Evolutionary conservation across 2,329 filamentous ascomycete genomes (phyloP), one percentile per base, ranked within the genome.

Genomic region (Colletotrichum truncatum): DNA sequence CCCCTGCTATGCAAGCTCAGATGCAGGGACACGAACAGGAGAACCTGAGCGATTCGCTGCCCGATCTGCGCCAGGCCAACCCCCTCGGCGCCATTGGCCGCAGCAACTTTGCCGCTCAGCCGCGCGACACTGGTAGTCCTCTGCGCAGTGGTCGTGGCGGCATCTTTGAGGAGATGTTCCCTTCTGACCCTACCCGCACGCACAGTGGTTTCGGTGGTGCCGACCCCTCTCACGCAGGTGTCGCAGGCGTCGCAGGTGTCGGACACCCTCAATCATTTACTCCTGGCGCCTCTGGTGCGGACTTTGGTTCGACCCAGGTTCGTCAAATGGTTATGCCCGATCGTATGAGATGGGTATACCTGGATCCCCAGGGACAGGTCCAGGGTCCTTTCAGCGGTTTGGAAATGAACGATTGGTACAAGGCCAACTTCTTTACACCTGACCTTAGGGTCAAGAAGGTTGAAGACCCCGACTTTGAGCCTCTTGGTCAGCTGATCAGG

Each of bases 401-500:
- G 52, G 96, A 99, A 78, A 99, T 99, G 96, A 97, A 99, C 71
- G 97, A 99, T 73, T 99, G 96, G 96, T 99, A 98, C 81, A 98
- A 98, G 77, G 95, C 94, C 36, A 94, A 95, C 46, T 99, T 98
- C 81, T 99, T 99, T 79, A 97, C 93, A 0, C 91, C 95, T 0
- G 95, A 99, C 72, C 84, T 99, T 18, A 89, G 97, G 43, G 96
- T 99, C 30, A 98, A 97, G 82, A 97, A 97, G 76, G 84, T 95
- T 5, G 96, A 99, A 75, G 96, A 99, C 73, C 84, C 86, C 0
- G 95, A 99, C 52, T 99, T 98, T 72, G 96, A 99, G 77, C 96
- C 95, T 11, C 82, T 99, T 9, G 96, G 95, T 3, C 94, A 98
- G 77, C 87, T 99, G 23, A 98, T 99, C 68, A 87, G 96, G 43